Percentiles rank a stretch among this genome's conserved stretches.
phyloP scores from a whole-genome alignment of 495 filamentous ascomycete genomes.

The Jackrogersella multiformis region DNA sequence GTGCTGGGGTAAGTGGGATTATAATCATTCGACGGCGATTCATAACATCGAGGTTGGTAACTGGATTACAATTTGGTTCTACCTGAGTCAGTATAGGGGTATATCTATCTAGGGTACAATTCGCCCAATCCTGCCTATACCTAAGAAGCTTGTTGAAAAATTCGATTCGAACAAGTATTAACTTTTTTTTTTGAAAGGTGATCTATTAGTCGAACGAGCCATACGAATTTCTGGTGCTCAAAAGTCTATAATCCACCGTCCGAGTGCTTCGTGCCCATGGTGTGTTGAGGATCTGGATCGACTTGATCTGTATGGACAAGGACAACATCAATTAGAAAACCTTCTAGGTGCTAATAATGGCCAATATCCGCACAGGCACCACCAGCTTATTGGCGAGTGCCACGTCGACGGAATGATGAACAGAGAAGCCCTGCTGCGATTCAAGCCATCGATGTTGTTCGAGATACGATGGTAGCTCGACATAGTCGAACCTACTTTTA shows the following conservation, averaged over 20 bases:
- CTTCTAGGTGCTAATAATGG: slow-evolving; percentile 32
- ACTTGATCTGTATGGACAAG: slow-evolving; percentile 25
- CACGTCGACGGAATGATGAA: slow-evolving; percentile 31
- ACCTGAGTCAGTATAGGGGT: no score
- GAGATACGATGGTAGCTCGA: slow-evolving; percentile 12
- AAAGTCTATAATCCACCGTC: slow-evolving; percentile 10
- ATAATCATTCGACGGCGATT: not conserved
- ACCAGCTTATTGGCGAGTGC: slow-evolving; percentile 31
- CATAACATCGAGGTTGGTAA: slow-evolving; percentile 13
- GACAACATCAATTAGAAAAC: slow-evolving; percentile 9
- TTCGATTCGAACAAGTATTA: not conserved
- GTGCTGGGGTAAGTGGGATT: slow-evolving; percentile 17
- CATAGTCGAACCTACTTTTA: not conserved
- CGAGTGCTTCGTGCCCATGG: slow-evolving; percentile 6
- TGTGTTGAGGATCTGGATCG: slow-evolving; percentile 18
- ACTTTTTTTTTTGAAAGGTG: not conserved
- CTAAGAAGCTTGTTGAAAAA: no score
- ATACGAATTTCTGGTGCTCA: slow-evolving; percentile 7
- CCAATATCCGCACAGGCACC: slow-evolving; percentile 35
- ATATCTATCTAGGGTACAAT: no score
- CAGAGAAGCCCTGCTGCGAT: slow-evolving; percentile 11
- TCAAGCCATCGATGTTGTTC: slow-evolving; percentile 11
- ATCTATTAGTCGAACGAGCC: not conserved
- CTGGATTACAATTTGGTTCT: no score
- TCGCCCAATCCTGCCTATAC: no score